These are phyloP conservation scores for Tothia fuscella DNA, from an alignment of 2,329 filamentous ascomycete species.

Conservation along the genomic window DNA sequence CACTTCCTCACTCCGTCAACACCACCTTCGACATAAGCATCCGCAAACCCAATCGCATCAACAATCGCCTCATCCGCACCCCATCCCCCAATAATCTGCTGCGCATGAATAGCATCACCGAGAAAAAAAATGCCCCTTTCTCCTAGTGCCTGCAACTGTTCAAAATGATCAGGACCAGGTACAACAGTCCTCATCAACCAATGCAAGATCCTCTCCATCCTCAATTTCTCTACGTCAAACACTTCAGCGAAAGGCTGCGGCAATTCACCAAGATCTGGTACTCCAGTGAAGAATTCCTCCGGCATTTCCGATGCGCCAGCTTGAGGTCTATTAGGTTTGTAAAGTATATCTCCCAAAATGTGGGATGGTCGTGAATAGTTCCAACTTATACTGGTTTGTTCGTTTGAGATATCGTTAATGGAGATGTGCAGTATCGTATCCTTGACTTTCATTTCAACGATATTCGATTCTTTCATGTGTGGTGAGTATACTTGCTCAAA, in stretches of 20 bases:
- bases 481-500: slow-evolving; percentile 15
- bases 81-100: slow-evolving; percentile 29
- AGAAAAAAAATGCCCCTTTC: slow-evolving; percentile 21
- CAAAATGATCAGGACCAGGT: slow-evolving; percentile 13
- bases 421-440: slow-evolving; percentile 21
- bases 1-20: background rate
- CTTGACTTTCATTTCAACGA: slow-evolving; percentile 17
- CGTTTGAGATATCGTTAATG: slow-evolving; percentile 16
- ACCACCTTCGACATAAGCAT: slow-evolving; percentile 10
- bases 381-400: slow-evolving; percentile 26
- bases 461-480: slow-evolving; percentile 14
- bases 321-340: slow-evolving; percentile 22
- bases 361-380: slow-evolving; percentile 26
- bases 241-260: slow-evolving; percentile 21
- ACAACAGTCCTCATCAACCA: slow-evolving; percentile 29
- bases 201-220: slow-evolving; percentile 22
- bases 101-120: slow-evolving; percentile 29
- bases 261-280: slow-evolving; percentile 18
- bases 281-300: slow-evolving; percentile 24
- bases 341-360: slow-evolving; percentile 19
- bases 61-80: slow-evolving; percentile 29
- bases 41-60: slow-evolving; percentile 25
- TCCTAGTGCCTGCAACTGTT: slow-evolving; percentile 17
- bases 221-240: slow-evolving; percentile 22
- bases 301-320: slow-evolving; percentile 24